Base-by-base conservation (phyloP, 768 basidiomycete species). In the Lactifluus echinatus region DNA sequence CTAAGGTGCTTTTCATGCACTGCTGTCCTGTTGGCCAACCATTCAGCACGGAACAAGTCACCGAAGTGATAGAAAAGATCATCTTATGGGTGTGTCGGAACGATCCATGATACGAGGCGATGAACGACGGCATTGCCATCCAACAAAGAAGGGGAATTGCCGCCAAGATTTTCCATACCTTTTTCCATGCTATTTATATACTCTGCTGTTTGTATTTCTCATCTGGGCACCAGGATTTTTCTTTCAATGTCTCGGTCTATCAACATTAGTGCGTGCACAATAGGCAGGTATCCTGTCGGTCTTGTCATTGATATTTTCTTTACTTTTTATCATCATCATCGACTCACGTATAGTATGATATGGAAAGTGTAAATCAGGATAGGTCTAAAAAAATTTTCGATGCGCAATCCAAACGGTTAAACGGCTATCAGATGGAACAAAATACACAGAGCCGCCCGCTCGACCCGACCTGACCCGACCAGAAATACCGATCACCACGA, bases 21-120 rank as follows among this genome's bases (percentile, higher is more conserved):
- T 85, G 84, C 63, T 82, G 84, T 11, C 87, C 87, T 0, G 76
- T 82, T 15, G 78, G 76, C 50, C 79, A 83, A 66, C 85, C 85
- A 10, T 71, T 84, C 48, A 75, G 72, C 59, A 81, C 85, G 19
- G 78, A 80, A 62, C 78, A 87, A 55, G 85, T 87, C 23, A 84
- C 83, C 10, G 81, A 84, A 21, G 79, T 83, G 11, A 78, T 87
- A 61, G 77, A 75, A 66, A 72, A 76, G 50, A 80, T 84, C 36
- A 72, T 85, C n/a, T 61, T 77, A 10, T 86, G 84, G 83, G 73
- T 84, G 11, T 79, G 74, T 63, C 50, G 44, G 34, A 42, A 42
- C 42, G 53, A 57, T 39, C 55, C 45, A 48, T 50, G 57, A 42
- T 47, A 37, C 33, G 28, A 63, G 64, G 29, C 61, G 64, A 42